These are phyloP conservation scores for Phialocephala sp. DNA, from an alignment of 2,329 filamentous ascomycete species.

Conservation along the genomic window DNA sequence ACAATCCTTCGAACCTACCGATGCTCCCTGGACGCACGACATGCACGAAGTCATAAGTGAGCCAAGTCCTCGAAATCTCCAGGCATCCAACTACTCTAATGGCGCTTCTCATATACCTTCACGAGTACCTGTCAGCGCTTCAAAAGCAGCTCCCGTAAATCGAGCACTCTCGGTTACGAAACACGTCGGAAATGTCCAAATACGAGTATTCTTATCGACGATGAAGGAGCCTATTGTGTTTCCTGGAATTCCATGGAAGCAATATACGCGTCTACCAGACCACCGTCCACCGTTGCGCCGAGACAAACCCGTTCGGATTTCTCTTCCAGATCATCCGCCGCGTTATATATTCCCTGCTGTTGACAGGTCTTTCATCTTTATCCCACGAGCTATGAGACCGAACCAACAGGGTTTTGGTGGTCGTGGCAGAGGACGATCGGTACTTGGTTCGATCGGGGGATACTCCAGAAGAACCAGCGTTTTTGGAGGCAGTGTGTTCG, in stretches of 20 bases:
- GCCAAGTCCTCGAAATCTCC: slow-evolving; percentile 42
- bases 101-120: slow-evolving; percentile 47
- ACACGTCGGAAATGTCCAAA: slow-evolving; percentile 81
- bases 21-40: slow-evolving; percentile 88
- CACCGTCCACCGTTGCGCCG: slow-evolving; percentile 91
- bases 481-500: slow-evolving; percentile 69
- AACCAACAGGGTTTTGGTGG: slow-evolving; percentile 81
- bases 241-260: slow-evolving; percentile 79
- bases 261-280: slow-evolving; percentile 92
- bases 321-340: slow-evolving; percentile 77
- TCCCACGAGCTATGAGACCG: slow-evolving; percentile 88
- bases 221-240: slow-evolving; percentile 76
- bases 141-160: slow-evolving; percentile 71
- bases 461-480: slow-evolving; percentile 83
- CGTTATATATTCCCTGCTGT: slow-evolving; percentile 90
- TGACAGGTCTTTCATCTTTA: slow-evolving; percentile 97
- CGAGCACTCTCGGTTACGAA: slow-evolving; percentile 82
- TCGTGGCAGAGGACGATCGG: slow-evolving; percentile 73
- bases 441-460: slow-evolving; percentile 69
- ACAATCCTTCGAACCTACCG: slow-evolving; percentile 63
- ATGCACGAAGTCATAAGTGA: slow-evolving; percentile 78
- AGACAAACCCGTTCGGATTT: slow-evolving; percentile 96
- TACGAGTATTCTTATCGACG: slow-evolving; percentile 79
- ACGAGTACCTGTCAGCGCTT: slow-evolving; percentile 43
- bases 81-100: slow-evolving; percentile 34